phyloP scores from a whole-genome alignment of 1,284 basidiomycete genomes.

The Papiliotrema terrestris region DNA sequence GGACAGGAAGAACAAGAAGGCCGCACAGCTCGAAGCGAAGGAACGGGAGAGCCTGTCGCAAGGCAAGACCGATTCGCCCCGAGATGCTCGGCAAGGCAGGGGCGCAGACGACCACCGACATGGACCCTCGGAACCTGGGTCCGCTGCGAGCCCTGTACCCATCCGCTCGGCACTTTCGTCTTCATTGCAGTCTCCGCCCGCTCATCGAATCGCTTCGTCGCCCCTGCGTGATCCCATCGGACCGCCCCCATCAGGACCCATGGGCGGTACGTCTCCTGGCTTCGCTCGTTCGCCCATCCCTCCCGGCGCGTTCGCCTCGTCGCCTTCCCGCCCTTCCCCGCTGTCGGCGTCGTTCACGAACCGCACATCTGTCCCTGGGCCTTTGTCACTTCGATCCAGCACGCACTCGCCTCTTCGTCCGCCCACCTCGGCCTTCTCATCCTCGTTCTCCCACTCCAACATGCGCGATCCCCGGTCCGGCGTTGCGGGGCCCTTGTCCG shows the following conservation, averaged over 20 bases:
- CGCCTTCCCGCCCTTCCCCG: slow-evolving; percentile 39
- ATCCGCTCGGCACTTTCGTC: slow-evolving; percentile 41
- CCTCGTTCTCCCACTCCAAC: slow-evolving; percentile 38
- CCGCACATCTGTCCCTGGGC: slow-evolving; percentile 29
- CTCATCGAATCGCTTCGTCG: slow-evolving; percentile 27
- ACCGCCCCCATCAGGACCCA: slow-evolving; percentile 32
- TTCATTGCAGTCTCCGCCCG: slow-evolving; percentile 33
- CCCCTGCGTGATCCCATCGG: slow-evolving; percentile 45
- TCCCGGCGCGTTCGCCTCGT: slow-evolving; percentile 34
- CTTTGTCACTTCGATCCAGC: slow-evolving; percentile 33
- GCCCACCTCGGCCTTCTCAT: slow-evolving; percentile 30
- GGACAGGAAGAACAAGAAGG: slow-evolving; percentile 98
- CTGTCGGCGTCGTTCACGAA: slow-evolving; percentile 38
- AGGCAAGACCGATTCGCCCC: slow-evolving; percentile 1
- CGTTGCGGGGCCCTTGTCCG: slow-evolving; percentile 29
- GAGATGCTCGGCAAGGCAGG: not conserved
- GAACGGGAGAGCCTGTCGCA: slow-evolving; percentile 12
- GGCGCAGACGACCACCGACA: slow-evolving; percentile 1
- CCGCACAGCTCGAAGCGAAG: slow-evolving; percentile 68
- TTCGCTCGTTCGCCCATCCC: slow-evolving; percentile 29
- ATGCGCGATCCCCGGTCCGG: slow-evolving; percentile 14
- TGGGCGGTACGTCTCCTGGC: slow-evolving; percentile 36
- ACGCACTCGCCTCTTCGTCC: slow-evolving; percentile 36
- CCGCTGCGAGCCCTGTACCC: slow-evolving; percentile 34
- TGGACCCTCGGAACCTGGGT: slow-evolving; percentile 2